Evolutionary conservation across 768 basidiomycete species (phyloP).

Genomic region (Mycena latifolia): DNA sequence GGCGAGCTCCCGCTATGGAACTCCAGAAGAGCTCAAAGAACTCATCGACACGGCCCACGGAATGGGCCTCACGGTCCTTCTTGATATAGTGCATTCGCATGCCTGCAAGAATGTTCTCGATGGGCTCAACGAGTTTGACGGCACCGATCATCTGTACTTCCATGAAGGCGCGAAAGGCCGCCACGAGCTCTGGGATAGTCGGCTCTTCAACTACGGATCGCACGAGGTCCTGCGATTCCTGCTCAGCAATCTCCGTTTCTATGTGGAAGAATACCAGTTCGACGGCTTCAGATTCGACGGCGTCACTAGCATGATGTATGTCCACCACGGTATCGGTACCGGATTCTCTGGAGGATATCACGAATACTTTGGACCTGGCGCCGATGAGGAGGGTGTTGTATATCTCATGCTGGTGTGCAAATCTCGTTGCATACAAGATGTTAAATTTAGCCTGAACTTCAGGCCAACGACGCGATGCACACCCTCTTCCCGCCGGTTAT

Average conservation of each 20-base stretch:
- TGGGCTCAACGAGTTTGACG: constrained; percentile 96
- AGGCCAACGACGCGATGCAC: constrained; percentile 96
- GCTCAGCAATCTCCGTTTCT: constrained; percentile 94
- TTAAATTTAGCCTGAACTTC: constrained; percentile 21
- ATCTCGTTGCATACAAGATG: neutral
- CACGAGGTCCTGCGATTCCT: constrained; percentile 97
- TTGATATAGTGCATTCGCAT: constrained; percentile 98
- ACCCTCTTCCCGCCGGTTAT: constrained; percentile 81
- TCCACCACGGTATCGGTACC: constrained; percentile 96
- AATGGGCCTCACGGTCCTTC: constrained; percentile 91
- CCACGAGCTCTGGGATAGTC: constrained; percentile 98
- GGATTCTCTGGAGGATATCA: constrained; percentile 99
- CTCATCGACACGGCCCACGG: constrained; percentile 96
- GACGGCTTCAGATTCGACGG: constrained; percentile 99
- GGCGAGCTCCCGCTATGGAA: constrained; percentile 94
- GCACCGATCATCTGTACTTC: constrained; percentile 98
- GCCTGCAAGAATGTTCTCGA: constrained; percentile 98
- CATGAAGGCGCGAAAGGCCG: constrained; percentile 92
- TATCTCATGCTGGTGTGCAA: constrained; percentile 94
- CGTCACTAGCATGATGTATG: constrained; percentile 99
- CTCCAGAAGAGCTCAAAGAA: constrained; percentile 95
- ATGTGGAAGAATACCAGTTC: constrained; percentile 94
- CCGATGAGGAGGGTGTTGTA: constrained; percentile 90
- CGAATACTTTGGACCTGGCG: constrained; percentile 92
- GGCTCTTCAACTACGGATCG: constrained; percentile 95